phyloP scores from a whole-genome alignment of 441 rosid genomes.

The Eruca vesicaria region DNA sequence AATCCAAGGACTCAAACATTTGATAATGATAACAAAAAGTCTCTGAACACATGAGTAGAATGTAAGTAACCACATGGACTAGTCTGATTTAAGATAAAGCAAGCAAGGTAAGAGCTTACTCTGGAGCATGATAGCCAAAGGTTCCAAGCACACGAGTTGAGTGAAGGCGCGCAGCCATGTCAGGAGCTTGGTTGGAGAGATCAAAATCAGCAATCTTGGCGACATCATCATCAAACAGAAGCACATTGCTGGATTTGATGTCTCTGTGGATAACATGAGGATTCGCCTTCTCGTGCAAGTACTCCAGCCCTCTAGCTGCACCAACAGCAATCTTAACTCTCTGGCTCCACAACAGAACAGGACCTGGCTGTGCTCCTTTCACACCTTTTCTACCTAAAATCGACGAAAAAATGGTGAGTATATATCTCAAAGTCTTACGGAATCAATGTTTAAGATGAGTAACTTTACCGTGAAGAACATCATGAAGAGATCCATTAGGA shows the following conservation, averaged over 20 bases:
- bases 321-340: too few species aligned
- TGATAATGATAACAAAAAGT: background rate
- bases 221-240: too few species aligned
- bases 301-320: constrained; percentile 56
- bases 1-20: background rate
- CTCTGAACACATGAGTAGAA: background rate
- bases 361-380: too few species aligned
- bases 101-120: too few species aligned
- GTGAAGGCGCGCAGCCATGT: too few species aligned
- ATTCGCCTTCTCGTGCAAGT: constrained; percentile 56
- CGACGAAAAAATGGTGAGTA: constrained; percentile 1
- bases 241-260: too few species aligned
- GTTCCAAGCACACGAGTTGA: constrained; percentile 67
- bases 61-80: background rate
- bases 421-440: background rate
- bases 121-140: constrained; percentile 66
- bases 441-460: background rate
- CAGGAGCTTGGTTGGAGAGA: too few species aligned
- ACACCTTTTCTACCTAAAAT: constrained; percentile 50
- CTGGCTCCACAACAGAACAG: too few species aligned
- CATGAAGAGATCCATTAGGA: constrained; percentile 63
- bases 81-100: background rate
- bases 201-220: too few species aligned
- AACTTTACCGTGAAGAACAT: constrained; percentile 58
- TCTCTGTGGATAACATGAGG: too few species aligned